Conservation (phyloP, 495 filamentous ascomycete genomes). For the Cercophora samala region DNA sequence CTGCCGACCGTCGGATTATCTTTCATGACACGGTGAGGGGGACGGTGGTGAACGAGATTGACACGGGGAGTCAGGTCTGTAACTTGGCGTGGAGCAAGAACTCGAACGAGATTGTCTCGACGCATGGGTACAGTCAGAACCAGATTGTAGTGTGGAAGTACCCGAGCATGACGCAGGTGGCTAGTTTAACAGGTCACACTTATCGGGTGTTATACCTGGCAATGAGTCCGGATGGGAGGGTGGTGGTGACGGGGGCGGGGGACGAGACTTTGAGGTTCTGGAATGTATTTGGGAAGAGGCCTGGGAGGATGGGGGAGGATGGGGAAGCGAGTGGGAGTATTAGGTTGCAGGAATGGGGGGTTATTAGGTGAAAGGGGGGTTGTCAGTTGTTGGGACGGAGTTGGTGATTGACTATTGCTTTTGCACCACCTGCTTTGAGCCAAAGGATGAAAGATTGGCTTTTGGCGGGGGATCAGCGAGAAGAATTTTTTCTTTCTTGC, state of each 20-base stretch:
- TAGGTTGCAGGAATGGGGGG: slow-evolving; percentile 64
- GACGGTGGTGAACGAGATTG: slow-evolving; percentile 73
- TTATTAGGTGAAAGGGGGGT: slow-evolving; percentile 55
- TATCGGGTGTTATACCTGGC: slow-evolving; percentile 93
- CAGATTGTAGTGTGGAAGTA: slow-evolving; percentile 99
- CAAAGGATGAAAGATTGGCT: neutral
- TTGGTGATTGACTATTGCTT: neutral
- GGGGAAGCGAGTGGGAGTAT: slow-evolving; percentile 35
- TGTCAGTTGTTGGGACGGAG: too few species aligned
- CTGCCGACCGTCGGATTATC: slow-evolving; percentile 90
- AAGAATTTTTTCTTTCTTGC: neutral
- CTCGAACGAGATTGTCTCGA: slow-evolving; percentile 93
- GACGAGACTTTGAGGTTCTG: slow-evolving; percentile 96
- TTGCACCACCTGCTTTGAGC: neutral
- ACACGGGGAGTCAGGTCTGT: slow-evolving; percentile 95
- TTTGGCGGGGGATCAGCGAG: neutral
- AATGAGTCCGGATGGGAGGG: slow-evolving; percentile 93
- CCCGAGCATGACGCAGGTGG: slow-evolving; percentile 93
- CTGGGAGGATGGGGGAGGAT: slow-evolving; percentile 47
- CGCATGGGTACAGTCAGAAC: slow-evolving; percentile 96
- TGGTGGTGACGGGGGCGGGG: slow-evolving; percentile 91
- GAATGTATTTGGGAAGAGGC: slow-evolving; percentile 79
- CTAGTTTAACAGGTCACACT: slow-evolving; percentile 90
- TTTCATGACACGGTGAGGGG: slow-evolving; percentile 94
- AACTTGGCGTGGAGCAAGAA: slow-evolving; percentile 95